Evolutionary conservation across 441 rosid genomes (phyloP).

Genomic region (Arabidopsis lyrata): DNA sequence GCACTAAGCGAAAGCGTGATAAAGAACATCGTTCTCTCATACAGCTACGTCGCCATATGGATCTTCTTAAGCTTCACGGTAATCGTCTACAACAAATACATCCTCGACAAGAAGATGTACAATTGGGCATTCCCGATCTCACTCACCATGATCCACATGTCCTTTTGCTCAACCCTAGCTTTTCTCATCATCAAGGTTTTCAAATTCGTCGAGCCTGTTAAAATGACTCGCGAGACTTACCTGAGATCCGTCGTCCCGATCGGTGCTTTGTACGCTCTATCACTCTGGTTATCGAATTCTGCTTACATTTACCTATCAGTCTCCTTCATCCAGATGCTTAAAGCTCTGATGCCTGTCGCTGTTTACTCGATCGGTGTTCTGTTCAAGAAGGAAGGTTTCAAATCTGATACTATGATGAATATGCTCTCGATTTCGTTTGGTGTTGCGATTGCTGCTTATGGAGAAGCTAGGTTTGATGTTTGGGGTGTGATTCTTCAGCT

Average conservation of each 20-base stretch:
- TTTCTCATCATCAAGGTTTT: conserved; percentile 86
- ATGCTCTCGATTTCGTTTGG: conserved; percentile 98
- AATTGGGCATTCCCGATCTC: conserved; percentile 98
- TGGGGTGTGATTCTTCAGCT: conserved; percentile 95
- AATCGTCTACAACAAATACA: conserved; percentile 98
- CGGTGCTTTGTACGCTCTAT: conserved; percentile 86
- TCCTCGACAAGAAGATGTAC: conserved; percentile 99
- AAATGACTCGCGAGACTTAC: conserved; percentile 88
- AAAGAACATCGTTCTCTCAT: conserved; percentile 89
- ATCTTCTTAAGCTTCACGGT: conserved; percentile 99
- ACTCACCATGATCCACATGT: conserved; percentile 98
- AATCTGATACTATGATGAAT: conserved; percentile 78
- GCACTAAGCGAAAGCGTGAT: conserved; percentile 83
- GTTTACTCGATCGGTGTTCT: conserved; percentile 90
- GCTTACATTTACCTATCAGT: conserved; percentile 93
- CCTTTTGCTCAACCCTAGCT: conserved; percentile 88
- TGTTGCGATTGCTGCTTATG: conserved; percentile 91
- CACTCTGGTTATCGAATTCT: conserved; percentile 93
- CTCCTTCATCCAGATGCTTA: conserved; percentile 97
- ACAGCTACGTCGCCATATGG: conserved; percentile 94
- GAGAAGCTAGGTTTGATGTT: conserved; percentile 84
- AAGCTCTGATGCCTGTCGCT: conserved; percentile 97
- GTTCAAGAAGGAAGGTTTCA: conserved; percentile 69
- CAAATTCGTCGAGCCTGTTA: conserved; percentile 92
- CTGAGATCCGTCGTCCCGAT: conserved; percentile 92